Conservation (phyloP, 2,329 filamentous ascomycete genomes). For the Neoarthrinium moseri region DNA sequence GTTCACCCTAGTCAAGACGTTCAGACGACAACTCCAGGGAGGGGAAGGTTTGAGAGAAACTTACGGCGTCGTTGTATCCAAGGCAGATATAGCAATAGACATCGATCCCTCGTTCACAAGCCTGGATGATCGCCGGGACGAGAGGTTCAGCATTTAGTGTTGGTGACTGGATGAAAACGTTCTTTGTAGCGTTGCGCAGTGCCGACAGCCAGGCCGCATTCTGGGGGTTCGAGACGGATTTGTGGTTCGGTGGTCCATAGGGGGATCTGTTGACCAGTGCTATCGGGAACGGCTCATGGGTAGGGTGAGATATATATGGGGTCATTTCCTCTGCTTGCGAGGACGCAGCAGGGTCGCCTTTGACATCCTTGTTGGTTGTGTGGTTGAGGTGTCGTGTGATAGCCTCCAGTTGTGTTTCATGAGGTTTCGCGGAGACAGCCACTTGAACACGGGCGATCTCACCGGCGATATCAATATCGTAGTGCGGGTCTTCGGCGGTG, state of each 20-base stretch:
- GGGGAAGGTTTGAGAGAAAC: conserved; percentile 16
- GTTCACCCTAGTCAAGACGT: conserved; percentile 58
- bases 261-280: conserved; percentile 70
- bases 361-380: conserved; percentile 49
- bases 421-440: conserved; percentile 44
- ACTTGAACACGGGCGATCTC: conserved; percentile 64
- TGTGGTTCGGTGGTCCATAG: conserved; percentile 62
- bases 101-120: conserved; percentile 65
- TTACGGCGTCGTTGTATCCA: conserved; percentile 71
- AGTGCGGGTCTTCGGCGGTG: conserved; percentile 58
- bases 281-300: conserved; percentile 62
- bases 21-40: background rate
- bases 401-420: conserved; percentile 55
- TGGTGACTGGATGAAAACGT: conserved; percentile 76
- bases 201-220: conserved; percentile 74
- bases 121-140: conserved; percentile 60
- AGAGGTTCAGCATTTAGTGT: conserved; percentile 72
- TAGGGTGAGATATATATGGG: conserved; percentile 59
- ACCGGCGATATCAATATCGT: conserved; percentile 58
- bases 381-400: conserved; percentile 67
- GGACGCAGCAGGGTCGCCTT: conserved; percentile 53
- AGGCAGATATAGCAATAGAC: conserved; percentile 73
- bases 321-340: conserved; percentile 57
- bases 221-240: conserved; percentile 64
- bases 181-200: conserved; percentile 60